Evolutionary conservation across 1,284 basidiomycete genomes (phyloP), one percentile per base, ranked within the genome.

Genomic region (Melampsora americana): DNA sequence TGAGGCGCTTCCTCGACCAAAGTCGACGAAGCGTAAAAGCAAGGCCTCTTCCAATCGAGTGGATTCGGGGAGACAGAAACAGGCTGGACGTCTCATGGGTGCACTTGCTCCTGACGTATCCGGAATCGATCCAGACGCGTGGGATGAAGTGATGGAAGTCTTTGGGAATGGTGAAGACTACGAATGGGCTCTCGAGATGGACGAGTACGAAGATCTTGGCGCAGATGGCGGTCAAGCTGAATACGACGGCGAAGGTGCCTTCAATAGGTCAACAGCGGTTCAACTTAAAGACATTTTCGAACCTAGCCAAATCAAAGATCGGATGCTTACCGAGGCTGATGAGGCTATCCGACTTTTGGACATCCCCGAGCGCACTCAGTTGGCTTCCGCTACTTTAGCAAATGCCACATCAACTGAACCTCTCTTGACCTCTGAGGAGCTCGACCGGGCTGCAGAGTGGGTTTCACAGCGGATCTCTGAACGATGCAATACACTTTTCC

Each of bases 111-210:
- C 77, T 44, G 76, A 67, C 80, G 80, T 79, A 76, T 81, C 79
- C 77, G 70, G 70, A 48, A 75, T 80, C 77, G 72, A 78, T 77
- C 78, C 18, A 78, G 97, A 95, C 81, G 92, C 94, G 44, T 97
- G 94, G 93, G 91, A 93, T 77, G 96, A 98, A 84, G 92, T 99
- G 66, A 91, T 92, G 78, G 95, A 95, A 78, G 93, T 99, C 12
- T 99, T 99, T 81, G 96, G 96, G 48, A 92, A 96, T 80, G 96
- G 96, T 23, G 90, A 92, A 80, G 95, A 99, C 79, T 99, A 95
- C 81, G 93, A 93, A 79, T 96, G 92, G 91, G 95, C 95, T 1
- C 84, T 98, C 71, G 89, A 86, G 60, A 90, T 87, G 12, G 93
- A 95, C 62, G 84, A 85, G 26, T 90, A 91, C 18, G 81, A 80